These are phyloP conservation scores for Cadophora sp. DNA, from an alignment of 2,329 filamentous ascomycete genomes.

Conservation along the genomic window DNA sequence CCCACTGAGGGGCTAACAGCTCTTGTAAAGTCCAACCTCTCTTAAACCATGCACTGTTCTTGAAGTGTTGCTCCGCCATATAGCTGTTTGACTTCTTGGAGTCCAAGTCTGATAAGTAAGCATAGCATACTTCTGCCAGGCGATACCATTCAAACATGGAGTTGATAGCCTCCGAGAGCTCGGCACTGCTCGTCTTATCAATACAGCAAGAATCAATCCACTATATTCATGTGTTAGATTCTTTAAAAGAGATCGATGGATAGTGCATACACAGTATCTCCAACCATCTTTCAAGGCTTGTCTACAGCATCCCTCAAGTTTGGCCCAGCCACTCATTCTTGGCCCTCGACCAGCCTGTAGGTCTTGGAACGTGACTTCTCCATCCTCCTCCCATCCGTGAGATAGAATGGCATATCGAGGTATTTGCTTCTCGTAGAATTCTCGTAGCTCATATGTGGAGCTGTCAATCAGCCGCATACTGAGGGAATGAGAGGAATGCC, in stretches of 20 bases:
- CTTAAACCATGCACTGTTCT: slow-evolving; percentile 15
- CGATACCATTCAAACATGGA: slow-evolving; percentile 16
- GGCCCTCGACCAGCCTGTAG: slow-evolving; percentile 19
- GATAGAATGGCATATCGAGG: slow-evolving; percentile 7
- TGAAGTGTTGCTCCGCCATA: background rate
- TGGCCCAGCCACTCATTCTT: slow-evolving; percentile 27
- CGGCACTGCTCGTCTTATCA: slow-evolving; percentile 15
- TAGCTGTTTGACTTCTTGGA: background rate
- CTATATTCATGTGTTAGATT: background rate
- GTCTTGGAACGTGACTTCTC: slow-evolving; percentile 32
- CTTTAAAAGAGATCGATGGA: background rate
- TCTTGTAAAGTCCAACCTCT: slow-evolving; percentile 24
- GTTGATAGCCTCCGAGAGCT: slow-evolving; percentile 13
- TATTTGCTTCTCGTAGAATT: background rate
- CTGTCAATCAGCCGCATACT: background rate
- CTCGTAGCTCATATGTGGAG: background rate
- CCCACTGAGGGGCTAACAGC: slow-evolving; percentile 1
- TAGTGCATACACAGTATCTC: slow-evolving; percentile 7
- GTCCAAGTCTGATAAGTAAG: background rate
- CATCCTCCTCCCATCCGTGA: slow-evolving; percentile 7
- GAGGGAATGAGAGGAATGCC: too few relatives aligned
- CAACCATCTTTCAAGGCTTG: slow-evolving; percentile 27
- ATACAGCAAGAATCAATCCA: slow-evolving; percentile 21
- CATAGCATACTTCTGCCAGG: slow-evolving; percentile 8
- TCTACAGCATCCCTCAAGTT: slow-evolving; percentile 30